phyloP scores from a whole-genome alignment of 257 asterid species.

The Scutellaria minor region DNA sequence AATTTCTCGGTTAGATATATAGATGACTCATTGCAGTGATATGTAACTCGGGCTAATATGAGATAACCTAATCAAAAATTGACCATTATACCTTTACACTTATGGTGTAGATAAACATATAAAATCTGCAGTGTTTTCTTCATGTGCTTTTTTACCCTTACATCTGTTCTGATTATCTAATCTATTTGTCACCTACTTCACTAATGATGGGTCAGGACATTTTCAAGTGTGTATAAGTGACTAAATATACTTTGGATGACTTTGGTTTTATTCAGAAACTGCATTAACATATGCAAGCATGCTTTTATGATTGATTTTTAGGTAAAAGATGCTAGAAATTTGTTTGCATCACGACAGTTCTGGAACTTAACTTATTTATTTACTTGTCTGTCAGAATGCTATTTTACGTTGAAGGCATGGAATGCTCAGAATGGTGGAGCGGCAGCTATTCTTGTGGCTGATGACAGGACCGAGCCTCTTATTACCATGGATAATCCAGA shows the following conservation, averaged over 20 bases:
- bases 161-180: background rate
- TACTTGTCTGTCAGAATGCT: slow-evolving; percentile 66
- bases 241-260: background rate
- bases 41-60: slow-evolving; percentile 5
- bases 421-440: slow-evolving; percentile 96
- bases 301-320: background rate
- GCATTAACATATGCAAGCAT: background rate
- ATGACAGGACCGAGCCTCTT: slow-evolving; percentile 74
- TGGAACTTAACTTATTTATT: slow-evolving; percentile 12
- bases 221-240: background rate
- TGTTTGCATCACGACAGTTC: background rate
- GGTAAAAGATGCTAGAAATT: slow-evolving; percentile 13
- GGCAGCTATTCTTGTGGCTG: slow-evolving; percentile 92
- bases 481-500: slow-evolving; percentile 97
- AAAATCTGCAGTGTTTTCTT: background rate
- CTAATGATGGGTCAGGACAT: slow-evolving; percentile 1
- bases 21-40: background rate
- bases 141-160: background rate
- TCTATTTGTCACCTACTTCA: background rate
- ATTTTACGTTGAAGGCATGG: slow-evolving; percentile 90
- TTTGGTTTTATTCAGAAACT: slow-evolving; percentile 5
- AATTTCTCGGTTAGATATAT: background rate
- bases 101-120: background rate
- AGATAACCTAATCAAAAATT: background rate
- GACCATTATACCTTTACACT: background rate